Base-by-base conservation (phyloP, 2,329 filamentous ascomycete genomes). In the Emydomyces testavorans region DNA sequence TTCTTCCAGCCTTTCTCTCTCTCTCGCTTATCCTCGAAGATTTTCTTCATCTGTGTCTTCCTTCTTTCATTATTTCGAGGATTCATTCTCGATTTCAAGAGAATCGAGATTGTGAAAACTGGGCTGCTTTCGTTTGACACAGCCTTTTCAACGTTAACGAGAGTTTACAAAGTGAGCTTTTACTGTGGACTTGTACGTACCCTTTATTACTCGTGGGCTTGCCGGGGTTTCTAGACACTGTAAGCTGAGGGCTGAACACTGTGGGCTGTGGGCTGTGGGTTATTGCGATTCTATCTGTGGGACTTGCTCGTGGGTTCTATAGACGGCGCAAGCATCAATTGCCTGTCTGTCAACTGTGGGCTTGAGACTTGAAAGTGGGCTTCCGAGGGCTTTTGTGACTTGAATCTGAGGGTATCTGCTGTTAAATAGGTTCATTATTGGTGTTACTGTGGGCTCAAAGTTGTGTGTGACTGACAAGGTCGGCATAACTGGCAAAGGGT, bases 251-350 rank as follows among this genome's bases (percentile, higher is more conserved):
- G 62, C 64, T 65, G 63, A 63, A 62, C 63, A 59, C 49, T 60
- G 64, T 65, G 62, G 64, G 62, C 64, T 65, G 64, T 63, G 64
- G 65, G 65, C 63, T 67, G 57, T 64, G 58, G 58, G 53, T 61
- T 62, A 64, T 57, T 60, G 58, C 62, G 61, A 56, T 58, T 61
- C 59, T 62, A 61, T 65, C 62, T 62, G 62, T 67, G 65, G 64
- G 65, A 62, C 59, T 60, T 57, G 58, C 56, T 62, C 57, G 64
- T 66, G 64, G 65, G 63, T 65, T 67, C 61, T 62, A 60, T 64
- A 61, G 44, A 61, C 65, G 56, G 61, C 56, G 54, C 60, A 63
- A 63, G 62, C 61, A 61, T 65, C 60, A 40, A 49, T 64, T 58
- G 59, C 61, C 64, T 63, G 64, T 66, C 62, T 55, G 56, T 62